Evolutionary conservation across 2,329 filamentous ascomycete species (phyloP).

Genomic region (Fusarium chlamydosporum): DNA sequence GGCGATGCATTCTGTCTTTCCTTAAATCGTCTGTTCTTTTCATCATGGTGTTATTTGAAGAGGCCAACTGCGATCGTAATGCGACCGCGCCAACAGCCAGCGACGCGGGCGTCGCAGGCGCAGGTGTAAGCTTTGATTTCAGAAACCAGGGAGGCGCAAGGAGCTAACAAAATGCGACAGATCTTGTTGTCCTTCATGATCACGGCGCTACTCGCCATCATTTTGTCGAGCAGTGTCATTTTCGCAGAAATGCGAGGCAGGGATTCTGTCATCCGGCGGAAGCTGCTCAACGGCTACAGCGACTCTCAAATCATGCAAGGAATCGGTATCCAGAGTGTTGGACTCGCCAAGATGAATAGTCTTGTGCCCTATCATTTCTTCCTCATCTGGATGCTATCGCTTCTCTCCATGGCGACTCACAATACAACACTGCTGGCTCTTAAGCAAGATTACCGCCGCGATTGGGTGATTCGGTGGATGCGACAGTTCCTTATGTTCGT

Average conservation of each 20-base stretch:
- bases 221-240: slow-evolving; percentile 69
- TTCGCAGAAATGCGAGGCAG: slow-evolving; percentile 65
- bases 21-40: neutral
- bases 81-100: slow-evolving; percentile 56
- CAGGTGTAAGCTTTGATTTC: slow-evolving; percentile 64
- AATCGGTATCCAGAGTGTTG: slow-evolving; percentile 76
- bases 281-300: slow-evolving; percentile 74
- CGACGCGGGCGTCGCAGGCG: slow-evolving; percentile 69
- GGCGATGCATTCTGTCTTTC: slow-evolving; percentile 31
- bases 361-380: slow-evolving; percentile 79
- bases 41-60: slow-evolving; percentile 72
- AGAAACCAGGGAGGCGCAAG: neutral
- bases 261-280: slow-evolving; percentile 69
- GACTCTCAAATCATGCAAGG: slow-evolving; percentile 79
- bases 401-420: slow-evolving; percentile 75
- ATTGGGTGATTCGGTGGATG: slow-evolving; percentile 77
- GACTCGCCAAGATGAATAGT: slow-evolving; percentile 69
- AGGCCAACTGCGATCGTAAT: slow-evolving; percentile 73
- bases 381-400: slow-evolving; percentile 76
- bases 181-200: slow-evolving; percentile 75
- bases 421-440: slow-evolving; percentile 75
- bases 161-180: slow-evolving; percentile 36
- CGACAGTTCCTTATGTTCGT: slow-evolving; percentile 75
- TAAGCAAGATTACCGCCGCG: slow-evolving; percentile 74
- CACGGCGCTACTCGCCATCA: slow-evolving; percentile 70